Conservation (phyloP, 2,329 filamentous ascomycete species). For the Fusarium tuaranense region DNA sequence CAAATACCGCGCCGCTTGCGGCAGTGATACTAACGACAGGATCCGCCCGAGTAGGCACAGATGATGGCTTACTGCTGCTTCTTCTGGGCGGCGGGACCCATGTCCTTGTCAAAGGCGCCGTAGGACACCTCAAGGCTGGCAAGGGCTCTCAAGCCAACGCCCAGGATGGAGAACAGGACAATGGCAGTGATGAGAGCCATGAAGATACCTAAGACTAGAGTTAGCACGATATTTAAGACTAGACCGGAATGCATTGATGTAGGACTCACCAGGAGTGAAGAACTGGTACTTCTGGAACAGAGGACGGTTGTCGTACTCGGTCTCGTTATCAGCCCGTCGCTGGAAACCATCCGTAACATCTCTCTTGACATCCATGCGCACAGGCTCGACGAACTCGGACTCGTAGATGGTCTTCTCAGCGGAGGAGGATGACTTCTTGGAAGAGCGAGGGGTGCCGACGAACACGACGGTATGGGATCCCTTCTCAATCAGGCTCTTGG, state of each 20-base stretch:
- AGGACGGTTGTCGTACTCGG: conserved; percentile 58
- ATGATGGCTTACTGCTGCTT: conserved; percentile 61
- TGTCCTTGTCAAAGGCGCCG: conserved; percentile 96
- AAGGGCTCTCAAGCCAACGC: conserved; percentile 81
- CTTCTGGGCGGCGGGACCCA: conserved; percentile 89
- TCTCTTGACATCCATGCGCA: conserved; percentile 82
- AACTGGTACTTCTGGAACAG: conserved; percentile 96
- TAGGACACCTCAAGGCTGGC: conserved; percentile 89
- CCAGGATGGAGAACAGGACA: conserved; percentile 80
- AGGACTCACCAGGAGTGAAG: conserved; percentile 79
- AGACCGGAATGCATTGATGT: too few relatives aligned
- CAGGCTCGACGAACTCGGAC: conserved; percentile 69
- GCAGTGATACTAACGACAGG: conserved; percentile 25
- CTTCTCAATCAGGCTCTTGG: conserved; percentile 24
- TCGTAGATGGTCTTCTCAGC: conserved; percentile 68
- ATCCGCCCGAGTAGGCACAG: conserved; percentile 15
- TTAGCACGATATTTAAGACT: conserved; percentile 9
- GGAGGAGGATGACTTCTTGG: conserved; percentile 11
- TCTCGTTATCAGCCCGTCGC: conserved; percentile 54
- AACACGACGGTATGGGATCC: conserved; percentile 81
- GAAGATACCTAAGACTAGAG: conserved; percentile 77
- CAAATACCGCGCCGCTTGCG: conserved; percentile 29
- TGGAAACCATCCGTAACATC: conserved; percentile 48
- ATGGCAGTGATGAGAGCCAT: conserved; percentile 81
- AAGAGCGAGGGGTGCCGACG: conserved; percentile 67